Percentiles rank a stretch among this genome's conserved stretches.
phyloP scores from a whole-genome alignment of 2,329 filamentous ascomycete genomes.

The Teratosphaeriaceae sp. region DNA sequence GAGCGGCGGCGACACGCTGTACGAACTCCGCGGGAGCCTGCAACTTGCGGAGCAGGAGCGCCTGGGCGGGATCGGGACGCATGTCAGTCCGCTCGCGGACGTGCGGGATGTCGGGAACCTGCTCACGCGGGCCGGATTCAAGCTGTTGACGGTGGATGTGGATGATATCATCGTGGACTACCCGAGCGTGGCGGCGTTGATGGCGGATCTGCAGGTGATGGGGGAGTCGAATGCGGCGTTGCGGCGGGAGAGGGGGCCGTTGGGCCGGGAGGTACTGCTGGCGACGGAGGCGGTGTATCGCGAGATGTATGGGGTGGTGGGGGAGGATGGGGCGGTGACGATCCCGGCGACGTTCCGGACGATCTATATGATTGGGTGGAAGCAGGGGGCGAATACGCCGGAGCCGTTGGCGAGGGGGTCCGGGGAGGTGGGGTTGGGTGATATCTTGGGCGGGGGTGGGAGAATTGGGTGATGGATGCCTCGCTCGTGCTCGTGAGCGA shows the following conservation, averaged over 20 bases:
- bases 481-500: too few species aligned
- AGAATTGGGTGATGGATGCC: slow-evolving; percentile 13
- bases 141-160: slow-evolving; percentile 91
- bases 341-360: slow-evolving; percentile 84
- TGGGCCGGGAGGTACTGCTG: slow-evolving; percentile 75
- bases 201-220: slow-evolving; percentile 94
- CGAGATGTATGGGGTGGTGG: slow-evolving; percentile 70
- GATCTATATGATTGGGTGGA: slow-evolving; percentile 99
- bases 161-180: slow-evolving; percentile 97
- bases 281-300: slow-evolving; percentile 86
- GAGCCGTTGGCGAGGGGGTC: slow-evolving; percentile 77
- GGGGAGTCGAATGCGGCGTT: slow-evolving; percentile 87
- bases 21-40: slow-evolving; percentile 84
- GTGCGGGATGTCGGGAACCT: slow-evolving; percentile 86
- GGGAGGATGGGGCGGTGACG: slow-evolving; percentile 55
- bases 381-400: slow-evolving; percentile 70
- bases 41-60: slow-evolving; percentile 90
- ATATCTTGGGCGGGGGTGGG: slow-evolving; percentile 55
- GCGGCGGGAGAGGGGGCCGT: slow-evolving; percentile 68
- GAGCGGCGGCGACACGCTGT: slow-evolving; percentile 91
- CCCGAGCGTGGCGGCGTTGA: slow-evolving; percentile 80
- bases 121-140: slow-evolving; percentile 81
- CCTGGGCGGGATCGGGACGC: slow-evolving; percentile 82
- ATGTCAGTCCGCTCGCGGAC: slow-evolving; percentile 86
- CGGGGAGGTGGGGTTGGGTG: slow-evolving; percentile 81